These are phyloP conservation scores for Fusarium sp. DNA, from an alignment of 2,329 filamentous ascomycete genomes.

Conservation along the genomic window DNA sequence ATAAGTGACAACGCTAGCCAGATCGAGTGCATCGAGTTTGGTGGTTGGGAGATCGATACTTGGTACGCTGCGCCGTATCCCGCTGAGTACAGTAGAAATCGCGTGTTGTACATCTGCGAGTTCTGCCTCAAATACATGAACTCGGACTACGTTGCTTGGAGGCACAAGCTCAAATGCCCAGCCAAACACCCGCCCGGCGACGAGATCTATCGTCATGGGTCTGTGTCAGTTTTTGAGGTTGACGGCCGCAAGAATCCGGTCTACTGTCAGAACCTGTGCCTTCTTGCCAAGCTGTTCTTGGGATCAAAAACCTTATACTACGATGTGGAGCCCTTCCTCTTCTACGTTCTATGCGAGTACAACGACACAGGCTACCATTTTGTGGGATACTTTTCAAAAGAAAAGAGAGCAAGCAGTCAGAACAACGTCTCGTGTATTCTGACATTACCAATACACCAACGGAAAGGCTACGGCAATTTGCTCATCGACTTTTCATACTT, in stretches of 20 bases:
- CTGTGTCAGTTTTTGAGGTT: slow-evolving; percentile 96
- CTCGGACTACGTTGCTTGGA: slow-evolving; percentile 97
- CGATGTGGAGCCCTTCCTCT: slow-evolving; percentile 96
- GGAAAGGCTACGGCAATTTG: slow-evolving; percentile 96
- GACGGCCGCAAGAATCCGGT: slow-evolving; percentile 97
- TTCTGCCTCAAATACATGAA: slow-evolving; percentile 99
- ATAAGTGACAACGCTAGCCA: slow-evolving; percentile 90
- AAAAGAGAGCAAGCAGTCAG: slow-evolving; percentile 92
- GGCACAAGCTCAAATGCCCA: slow-evolving; percentile 96
- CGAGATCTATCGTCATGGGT: slow-evolving; percentile 94
- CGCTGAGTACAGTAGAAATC: slow-evolving; percentile 97
- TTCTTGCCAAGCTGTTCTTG: slow-evolving; percentile 96
- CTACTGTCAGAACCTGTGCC: slow-evolving; percentile 98
- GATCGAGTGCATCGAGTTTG: slow-evolving; percentile 99
- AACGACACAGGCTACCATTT: slow-evolving; percentile 95
- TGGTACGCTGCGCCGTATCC: slow-evolving; percentile 99
- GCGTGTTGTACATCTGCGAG: slow-evolving; percentile 98
- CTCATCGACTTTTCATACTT: slow-evolving; percentile 99
- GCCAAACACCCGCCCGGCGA: slow-evolving; percentile 97
- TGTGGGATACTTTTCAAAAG: slow-evolving; percentile 99
- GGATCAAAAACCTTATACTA: slow-evolving; percentile 99
- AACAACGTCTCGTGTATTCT: slow-evolving; percentile 99
- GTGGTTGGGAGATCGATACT: slow-evolving; percentile 97
- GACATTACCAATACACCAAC: slow-evolving; percentile 94
- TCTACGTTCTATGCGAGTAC: slow-evolving; percentile 97